Base-by-base conservation (phyloP, 495 filamentous ascomycete genomes). In the Aspergillus saccharolyticus region DNA sequence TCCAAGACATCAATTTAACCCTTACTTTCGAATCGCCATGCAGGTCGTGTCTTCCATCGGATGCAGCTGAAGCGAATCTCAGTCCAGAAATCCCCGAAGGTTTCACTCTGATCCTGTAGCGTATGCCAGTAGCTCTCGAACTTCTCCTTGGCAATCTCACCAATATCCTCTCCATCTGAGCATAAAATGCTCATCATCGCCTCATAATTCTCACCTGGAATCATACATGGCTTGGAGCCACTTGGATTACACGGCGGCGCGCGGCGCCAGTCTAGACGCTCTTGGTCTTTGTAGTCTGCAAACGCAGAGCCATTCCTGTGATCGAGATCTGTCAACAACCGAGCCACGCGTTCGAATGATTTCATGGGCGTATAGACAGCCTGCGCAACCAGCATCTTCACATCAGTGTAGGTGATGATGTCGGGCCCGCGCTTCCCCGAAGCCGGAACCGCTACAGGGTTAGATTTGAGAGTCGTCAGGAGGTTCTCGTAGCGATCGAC, bases 351-450 rank as follows among this genome's bases (percentile, higher is more conserved):
- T 6, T 49, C 44, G 24, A 55, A 47, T 7, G 10, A 17, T 0
- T 39, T 17, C 25, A 55, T 42, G 4, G 44, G 54, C 2, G 12
- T 21, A 17, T 55, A 55, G 3, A 55, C 16, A 16, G 28, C 21
- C 1, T 21, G 3, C 25, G 15, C 6, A 0, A 55, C 19, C 17
- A 22, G 18, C 0, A 21, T 16, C 10, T 48, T 39, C 6, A 49
- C 25, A 42, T 55, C 44, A 18, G n/a, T 42, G 18, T 49, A 49
- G 25, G 44, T 55, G 22, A 49, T 47, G 4, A 55, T 49, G 14
- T 55, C 44, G 3, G 54, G 44, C 1, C 43, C 18, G 3, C 45
- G 22, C 8, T 3, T 10, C 17, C 12, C 18, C 2, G 54, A 55
- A n/a, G 47, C 3, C 15, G 47, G 12, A 1, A 42, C 54, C 1